Evolutionary conservation across 257 asterid genomes (phyloP).

Genomic region (Asclepias syriaca): DNA sequence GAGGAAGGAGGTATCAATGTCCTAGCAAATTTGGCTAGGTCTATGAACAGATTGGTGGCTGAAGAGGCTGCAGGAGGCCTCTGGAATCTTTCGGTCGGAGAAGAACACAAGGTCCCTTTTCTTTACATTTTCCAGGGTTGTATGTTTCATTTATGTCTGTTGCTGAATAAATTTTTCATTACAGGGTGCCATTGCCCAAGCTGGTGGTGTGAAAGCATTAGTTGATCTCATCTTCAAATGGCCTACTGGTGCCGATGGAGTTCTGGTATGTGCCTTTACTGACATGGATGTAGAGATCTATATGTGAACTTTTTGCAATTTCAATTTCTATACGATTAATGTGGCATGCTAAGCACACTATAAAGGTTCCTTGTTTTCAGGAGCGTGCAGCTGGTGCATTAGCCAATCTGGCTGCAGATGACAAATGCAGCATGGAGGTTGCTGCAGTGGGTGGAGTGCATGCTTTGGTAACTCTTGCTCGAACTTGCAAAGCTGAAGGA

Average conservation of each 20-base stretch:
- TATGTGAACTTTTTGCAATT: constrained; percentile 6
- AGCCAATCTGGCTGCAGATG: constrained; percentile 95
- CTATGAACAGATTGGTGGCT: constrained; percentile 68
- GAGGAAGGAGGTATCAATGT: constrained; percentile 79
- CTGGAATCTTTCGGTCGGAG: constrained; percentile 87
- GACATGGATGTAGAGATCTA: constrained; percentile 9
- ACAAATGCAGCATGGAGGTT: constrained; percentile 82
- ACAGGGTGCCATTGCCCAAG: constrained; percentile 77
- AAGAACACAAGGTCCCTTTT: constrained; percentile 68
- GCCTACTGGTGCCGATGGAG: constrained; percentile 71
- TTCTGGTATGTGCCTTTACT: constrained; percentile 50
- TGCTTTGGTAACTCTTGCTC: constrained; percentile 71
- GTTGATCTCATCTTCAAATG: constrained; percentile 80
- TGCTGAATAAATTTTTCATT: constrained; percentile 18
- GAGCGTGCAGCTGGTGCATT: constrained; percentile 93
- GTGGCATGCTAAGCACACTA: background rate
- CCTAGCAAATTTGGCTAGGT: constrained; percentile 63
- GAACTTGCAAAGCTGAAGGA: constrained; percentile 68
- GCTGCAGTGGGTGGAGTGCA: constrained; percentile 69
- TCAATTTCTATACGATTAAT: constrained; percentile 3
- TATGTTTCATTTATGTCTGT: background rate
- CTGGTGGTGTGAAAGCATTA: constrained; percentile 80
- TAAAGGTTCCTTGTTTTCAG: constrained; percentile 29
- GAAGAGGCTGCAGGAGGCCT: constrained; percentile 93
- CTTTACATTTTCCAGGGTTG: background rate